Evolutionary conservation across 2,329 filamentous ascomycete species (phyloP).

Genomic region (Fusarium tuaranense): DNA sequence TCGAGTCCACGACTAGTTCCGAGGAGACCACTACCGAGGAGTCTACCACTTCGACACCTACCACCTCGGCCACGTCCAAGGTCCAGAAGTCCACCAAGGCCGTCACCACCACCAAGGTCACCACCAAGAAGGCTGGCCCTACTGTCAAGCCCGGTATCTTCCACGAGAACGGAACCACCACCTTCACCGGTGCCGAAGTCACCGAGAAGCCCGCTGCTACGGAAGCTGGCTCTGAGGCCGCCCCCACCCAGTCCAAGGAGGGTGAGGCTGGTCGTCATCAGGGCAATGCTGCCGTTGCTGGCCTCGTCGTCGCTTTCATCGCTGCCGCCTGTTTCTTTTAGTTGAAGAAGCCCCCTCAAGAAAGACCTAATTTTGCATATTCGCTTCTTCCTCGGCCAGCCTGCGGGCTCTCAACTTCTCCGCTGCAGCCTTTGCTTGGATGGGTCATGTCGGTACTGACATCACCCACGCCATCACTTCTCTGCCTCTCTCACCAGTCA

Average conservation of each 20-base stretch:
- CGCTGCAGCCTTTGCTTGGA: constrained; percentile 2
- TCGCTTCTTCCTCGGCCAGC: constrained; percentile 33
- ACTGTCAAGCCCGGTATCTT: constrained; percentile 61
- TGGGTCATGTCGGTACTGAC: constrained; percentile 6
- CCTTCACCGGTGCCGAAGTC: constrained; percentile 19
- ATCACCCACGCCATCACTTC: constrained; percentile 9
- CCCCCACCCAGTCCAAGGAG: constrained; percentile 52
- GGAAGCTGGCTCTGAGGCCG: constrained; percentile 43
- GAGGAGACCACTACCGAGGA: constrained; percentile 28
- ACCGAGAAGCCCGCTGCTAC: constrained; percentile 37
- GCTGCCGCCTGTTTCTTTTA: constrained; percentile 64
- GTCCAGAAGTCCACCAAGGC: constrained; percentile 30
- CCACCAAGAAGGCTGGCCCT: constrained; percentile 30
- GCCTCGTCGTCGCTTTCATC: constrained; percentile 67
- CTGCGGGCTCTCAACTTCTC: constrained; percentile 17
- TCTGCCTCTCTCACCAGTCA: constrained; percentile 18
- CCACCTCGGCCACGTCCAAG: constrained; percentile 37
- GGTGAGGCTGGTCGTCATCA: constrained; percentile 62
- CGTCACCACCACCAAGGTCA: constrained; percentile 14
- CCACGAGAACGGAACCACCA: constrained; percentile 61
- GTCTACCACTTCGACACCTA: constrained; percentile 44
- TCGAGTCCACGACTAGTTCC: constrained; percentile 23
- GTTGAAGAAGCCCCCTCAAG: constrained; percentile 3
- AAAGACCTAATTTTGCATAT: constrained; percentile 11
- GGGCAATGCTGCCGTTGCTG: constrained; percentile 63